Conservation (phyloP, 371 early-diverging fungal genomes). For the Syncephalastrum contaminatum region DNA sequence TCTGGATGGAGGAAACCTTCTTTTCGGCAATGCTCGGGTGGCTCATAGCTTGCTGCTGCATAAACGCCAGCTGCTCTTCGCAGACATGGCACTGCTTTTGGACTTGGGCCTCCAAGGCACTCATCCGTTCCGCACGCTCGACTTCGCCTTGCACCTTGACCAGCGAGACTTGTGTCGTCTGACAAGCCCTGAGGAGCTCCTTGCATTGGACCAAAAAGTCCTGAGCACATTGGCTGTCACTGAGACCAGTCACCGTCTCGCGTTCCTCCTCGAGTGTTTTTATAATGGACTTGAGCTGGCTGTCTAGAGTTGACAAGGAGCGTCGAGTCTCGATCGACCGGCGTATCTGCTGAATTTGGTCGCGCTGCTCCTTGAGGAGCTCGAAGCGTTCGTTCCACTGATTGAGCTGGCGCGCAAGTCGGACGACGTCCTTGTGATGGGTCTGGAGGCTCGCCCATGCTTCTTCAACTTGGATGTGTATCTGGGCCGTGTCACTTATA, state of each 20-base stretch:
- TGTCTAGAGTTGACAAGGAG: no score
- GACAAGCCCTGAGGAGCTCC: no score
- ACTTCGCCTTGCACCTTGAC: conserved; percentile 10
- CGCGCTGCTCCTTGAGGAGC: conserved; percentile 10
- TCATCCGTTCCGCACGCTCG: conserved; percentile 24
- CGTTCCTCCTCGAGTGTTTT: no score
- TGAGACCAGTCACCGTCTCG: no score
- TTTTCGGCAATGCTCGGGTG: conserved; percentile 41
- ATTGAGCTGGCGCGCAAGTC: conserved; percentile 5
- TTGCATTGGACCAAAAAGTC: no score
- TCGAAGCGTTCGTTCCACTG: conserved; percentile 20
- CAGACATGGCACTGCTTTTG: conserved; percentile 23
- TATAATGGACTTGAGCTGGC: no score
- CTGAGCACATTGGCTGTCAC: no score
- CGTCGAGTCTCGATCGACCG: no score
- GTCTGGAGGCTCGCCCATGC: conserved; percentile 17
- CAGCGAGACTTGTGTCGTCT: no score
- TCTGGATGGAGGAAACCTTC: conserved; percentile 32
- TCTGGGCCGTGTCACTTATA: conserved; percentile 12
- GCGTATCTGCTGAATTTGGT: neutral
- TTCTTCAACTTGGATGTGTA: conserved; percentile 25
- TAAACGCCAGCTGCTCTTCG: conserved; percentile 41
- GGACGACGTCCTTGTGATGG: conserved; percentile 1
- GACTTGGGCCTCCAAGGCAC: conserved; percentile 17
- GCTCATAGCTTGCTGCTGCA: conserved; percentile 35